These are phyloP conservation scores for Fusarium secorum DNA, from an alignment of 2,329 filamentous ascomycete species.

Conservation along the genomic window DNA sequence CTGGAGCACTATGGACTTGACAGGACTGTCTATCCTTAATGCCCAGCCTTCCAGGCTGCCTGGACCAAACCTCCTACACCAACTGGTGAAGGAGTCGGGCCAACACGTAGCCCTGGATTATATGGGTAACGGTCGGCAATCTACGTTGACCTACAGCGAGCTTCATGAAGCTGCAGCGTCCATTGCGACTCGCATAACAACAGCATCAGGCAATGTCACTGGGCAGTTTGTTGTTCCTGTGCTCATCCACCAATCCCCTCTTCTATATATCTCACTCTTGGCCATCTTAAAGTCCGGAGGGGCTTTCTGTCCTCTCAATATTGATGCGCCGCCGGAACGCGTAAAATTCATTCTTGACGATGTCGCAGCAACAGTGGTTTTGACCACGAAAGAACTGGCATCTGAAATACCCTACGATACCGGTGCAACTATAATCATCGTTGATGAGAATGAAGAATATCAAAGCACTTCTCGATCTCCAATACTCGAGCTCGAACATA, in stretches of 20 bases:
- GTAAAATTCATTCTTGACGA: slow-evolving; percentile 84
- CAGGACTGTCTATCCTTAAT: slow-evolving; percentile 56
- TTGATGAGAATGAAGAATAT: slow-evolving; percentile 42
- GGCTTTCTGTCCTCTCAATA: slow-evolving; percentile 84
- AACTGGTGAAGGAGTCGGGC: slow-evolving; percentile 63
- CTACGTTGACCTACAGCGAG: slow-evolving; percentile 65
- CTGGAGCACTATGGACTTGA: slow-evolving; percentile 38
- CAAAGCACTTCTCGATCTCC: background rate
- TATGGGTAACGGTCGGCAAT: slow-evolving; percentile 37
- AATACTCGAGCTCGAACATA: slow-evolving; percentile 11
- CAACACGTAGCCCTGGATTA: slow-evolving; percentile 46
- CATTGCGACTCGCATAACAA: slow-evolving; percentile 61
- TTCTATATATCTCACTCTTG: slow-evolving; percentile 79
- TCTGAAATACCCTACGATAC: slow-evolving; percentile 49
- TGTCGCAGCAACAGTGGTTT: slow-evolving; percentile 71
- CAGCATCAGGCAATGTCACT: slow-evolving; percentile 2
- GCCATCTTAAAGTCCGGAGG: slow-evolving; percentile 82
- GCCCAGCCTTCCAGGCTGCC: slow-evolving; percentile 50
- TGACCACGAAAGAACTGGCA: slow-evolving; percentile 65
- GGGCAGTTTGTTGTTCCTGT: slow-evolving; percentile 71
- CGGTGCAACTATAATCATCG: slow-evolving; percentile 47
- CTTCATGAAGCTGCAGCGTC: slow-evolving; percentile 66
- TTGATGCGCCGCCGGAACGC: slow-evolving; percentile 79
- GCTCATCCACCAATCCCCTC: slow-evolving; percentile 77
- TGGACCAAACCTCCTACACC: slow-evolving; percentile 58